These are phyloP conservation scores for Mycena sanguinolenta DNA, from an alignment of 768 basidiomycete genomes.

Conservation along the genomic window DNA sequence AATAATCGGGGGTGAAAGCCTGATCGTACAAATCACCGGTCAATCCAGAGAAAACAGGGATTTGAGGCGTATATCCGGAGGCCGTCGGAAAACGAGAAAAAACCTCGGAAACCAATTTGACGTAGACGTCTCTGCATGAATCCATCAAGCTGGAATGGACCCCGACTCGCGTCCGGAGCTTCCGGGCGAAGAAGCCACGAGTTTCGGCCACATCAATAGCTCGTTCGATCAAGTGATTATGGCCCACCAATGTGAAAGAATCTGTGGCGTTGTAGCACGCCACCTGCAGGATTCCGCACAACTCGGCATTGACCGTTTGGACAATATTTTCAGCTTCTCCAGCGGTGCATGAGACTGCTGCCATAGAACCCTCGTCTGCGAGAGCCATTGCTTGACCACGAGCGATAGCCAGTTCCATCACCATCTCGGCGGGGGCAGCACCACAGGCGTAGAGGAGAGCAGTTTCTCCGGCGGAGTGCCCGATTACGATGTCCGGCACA, in stretches of 20 bases:
- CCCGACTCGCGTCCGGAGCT: not conserved
- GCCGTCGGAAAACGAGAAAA: not conserved
- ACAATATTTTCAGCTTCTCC: not conserved
- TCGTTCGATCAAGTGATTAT: not conserved
- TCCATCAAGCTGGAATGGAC: not conserved
- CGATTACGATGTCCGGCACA: slow-evolving; percentile 42
- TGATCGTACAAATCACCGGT: not conserved
- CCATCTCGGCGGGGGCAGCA: slow-evolving; percentile 26
- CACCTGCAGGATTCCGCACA: not conserved
- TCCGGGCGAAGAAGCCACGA: not conserved
- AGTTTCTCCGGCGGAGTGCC: slow-evolving; percentile 53
- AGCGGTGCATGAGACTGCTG: not conserved
- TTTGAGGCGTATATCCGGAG: not conserved
- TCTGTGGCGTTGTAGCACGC: not conserved
- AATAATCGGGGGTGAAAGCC: not conserved
- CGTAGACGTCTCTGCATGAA: not conserved
- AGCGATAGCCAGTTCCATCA: slow-evolving; percentile 48
- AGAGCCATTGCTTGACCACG: slow-evolving; percentile 33
- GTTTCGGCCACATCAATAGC: too few relatives aligned
- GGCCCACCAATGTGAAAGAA: not conserved
- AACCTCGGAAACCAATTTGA: not conserved
- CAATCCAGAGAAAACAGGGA: not conserved
- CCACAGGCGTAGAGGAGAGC: slow-evolving; percentile 49
- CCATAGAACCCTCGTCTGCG: not conserved
- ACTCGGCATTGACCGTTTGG: not conserved